Percentiles rank a stretch among this genome's conserved stretches.
Conservation (phyloP, 2,329 filamentous ascomycete species). For the Neonectria punicea region DNA sequence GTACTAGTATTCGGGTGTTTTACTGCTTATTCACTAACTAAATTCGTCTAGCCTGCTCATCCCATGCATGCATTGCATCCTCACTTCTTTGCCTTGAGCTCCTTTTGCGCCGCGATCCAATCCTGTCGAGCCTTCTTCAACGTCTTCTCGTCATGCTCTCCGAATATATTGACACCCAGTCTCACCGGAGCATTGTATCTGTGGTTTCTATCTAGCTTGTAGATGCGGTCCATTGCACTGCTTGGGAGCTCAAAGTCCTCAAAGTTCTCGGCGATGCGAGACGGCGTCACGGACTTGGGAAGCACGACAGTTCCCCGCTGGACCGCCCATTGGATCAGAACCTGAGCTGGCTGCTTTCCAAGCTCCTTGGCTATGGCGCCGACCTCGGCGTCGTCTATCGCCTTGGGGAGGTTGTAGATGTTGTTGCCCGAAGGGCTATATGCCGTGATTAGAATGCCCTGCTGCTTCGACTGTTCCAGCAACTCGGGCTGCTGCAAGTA, state of each 20-base stretch:
- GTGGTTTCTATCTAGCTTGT: slow-evolving; percentile 22
- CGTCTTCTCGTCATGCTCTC: slow-evolving; percentile 20
- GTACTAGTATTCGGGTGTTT: background rate
- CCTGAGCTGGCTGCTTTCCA: slow-evolving; percentile 58
- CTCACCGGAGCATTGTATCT: slow-evolving; percentile 27
- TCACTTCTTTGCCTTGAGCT: slow-evolving; percentile 12
- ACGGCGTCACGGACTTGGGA: slow-evolving; percentile 64
- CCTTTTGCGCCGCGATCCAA: slow-evolving; percentile 25
- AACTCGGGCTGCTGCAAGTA: slow-evolving; percentile 70
- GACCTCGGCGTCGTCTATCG: slow-evolving; percentile 60
- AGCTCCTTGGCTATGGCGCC: slow-evolving; percentile 60
- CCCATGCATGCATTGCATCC: background rate
- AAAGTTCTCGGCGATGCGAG: slow-evolving; percentile 61
- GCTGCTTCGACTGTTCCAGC: slow-evolving; percentile 52
- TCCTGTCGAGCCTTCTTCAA: slow-evolving; percentile 19
- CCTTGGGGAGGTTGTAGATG: slow-evolving; percentile 52
- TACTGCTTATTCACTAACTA: no score
- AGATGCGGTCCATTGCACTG: slow-evolving; percentile 13
- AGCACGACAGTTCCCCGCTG: slow-evolving; percentile 64
- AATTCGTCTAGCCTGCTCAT: background rate
- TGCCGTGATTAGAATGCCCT: slow-evolving; percentile 70
- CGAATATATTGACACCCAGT: slow-evolving; percentile 26
- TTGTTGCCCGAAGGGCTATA: slow-evolving; percentile 74
- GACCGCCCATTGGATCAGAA: slow-evolving; percentile 64
- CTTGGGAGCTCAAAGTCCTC: slow-evolving; percentile 32